A percentile compares a stretch with the other conserved stretches of the same genome.
Evolutionary conservation across 176 grass and related monocot species (phyloP).

Genomic region (Eragrostis curvula): DNA sequence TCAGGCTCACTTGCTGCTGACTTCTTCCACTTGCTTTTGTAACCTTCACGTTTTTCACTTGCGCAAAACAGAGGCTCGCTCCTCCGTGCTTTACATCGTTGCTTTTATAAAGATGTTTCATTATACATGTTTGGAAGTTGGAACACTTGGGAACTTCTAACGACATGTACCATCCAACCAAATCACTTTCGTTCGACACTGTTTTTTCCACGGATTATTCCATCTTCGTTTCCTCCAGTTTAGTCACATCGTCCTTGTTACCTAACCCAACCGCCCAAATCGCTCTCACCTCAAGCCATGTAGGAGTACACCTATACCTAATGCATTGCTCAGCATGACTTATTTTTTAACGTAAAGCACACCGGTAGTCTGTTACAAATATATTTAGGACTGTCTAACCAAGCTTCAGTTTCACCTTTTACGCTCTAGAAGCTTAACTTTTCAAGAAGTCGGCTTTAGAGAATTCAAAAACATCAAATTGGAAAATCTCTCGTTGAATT

Average conservation of each 20-base stretch:
- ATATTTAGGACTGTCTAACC: too few species aligned
- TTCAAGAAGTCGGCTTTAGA: not conserved
- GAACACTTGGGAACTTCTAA: slow-evolving; percentile 11
- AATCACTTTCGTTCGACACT: slow-evolving; percentile 2
- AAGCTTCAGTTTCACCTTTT: not conserved
- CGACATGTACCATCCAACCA: slow-evolving; percentile 8
- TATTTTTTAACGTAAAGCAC: not conserved
- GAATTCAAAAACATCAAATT: not conserved
- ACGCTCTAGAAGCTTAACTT: not conserved
- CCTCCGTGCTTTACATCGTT: not conserved
- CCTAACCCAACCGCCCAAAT: slow-evolving; percentile 16
- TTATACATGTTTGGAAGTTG: not conserved
- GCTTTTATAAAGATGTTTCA: slow-evolving; percentile 14
- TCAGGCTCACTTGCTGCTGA: not conserved
- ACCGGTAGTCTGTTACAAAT: not conserved
- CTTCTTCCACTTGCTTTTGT: not conserved
- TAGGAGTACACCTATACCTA: not conserved
- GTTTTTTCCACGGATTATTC: slow-evolving; percentile 6
- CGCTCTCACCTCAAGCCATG: slow-evolving; percentile 1
- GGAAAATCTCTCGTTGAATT: too few species aligned
- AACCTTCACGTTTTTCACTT: not conserved
- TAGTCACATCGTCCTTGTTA: not conserved
- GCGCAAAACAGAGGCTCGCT: too few species aligned
- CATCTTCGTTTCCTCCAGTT: not conserved
- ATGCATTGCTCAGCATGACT: slow-evolving; percentile 36